Evolutionary conservation across 305 asterid species (phyloP).

Genomic region (Vinca major): DNA sequence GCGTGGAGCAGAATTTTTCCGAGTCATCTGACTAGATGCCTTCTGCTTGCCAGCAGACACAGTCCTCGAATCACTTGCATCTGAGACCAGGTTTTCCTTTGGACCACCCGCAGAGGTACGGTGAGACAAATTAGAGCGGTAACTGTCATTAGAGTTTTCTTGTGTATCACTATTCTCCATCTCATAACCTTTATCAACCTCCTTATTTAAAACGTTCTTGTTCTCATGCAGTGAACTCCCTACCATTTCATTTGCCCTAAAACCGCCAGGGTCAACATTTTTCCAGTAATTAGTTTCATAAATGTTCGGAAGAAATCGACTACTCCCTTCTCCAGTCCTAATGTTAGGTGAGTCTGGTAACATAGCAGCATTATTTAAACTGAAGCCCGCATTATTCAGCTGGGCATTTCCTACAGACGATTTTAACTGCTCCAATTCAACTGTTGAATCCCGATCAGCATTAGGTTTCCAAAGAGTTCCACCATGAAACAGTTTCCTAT

Average conservation of each 20-base stretch:
- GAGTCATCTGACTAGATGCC: constrained; percentile 39
- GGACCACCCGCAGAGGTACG: constrained; percentile 44
- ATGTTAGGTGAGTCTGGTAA: constrained; percentile 27
- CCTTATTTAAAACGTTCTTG: constrained; percentile 31
- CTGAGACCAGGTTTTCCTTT: constrained; percentile 43
- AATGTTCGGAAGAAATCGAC: constrained; percentile 36
- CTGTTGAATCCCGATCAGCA: constrained; percentile 30
- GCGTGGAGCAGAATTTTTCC: constrained; percentile 39
- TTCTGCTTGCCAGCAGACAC: constrained; percentile 49
- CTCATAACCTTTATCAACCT: constrained; percentile 33
- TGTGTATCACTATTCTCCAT: constrained; percentile 35
- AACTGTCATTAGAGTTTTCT: constrained; percentile 69
- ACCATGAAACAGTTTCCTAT: constrained; percentile 39
- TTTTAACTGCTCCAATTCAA: constrained; percentile 29
- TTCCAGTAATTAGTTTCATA: constrained; percentile 51
- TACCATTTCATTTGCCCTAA: constrained; percentile 37
- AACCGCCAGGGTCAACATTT: constrained; percentile 33
- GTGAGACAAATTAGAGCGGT: constrained; percentile 53
- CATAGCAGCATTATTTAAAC: constrained; percentile 35
- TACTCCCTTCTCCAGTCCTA: constrained; percentile 33
- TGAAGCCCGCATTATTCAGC: constrained; percentile 34
- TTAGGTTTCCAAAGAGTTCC: constrained; percentile 39
- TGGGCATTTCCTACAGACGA: constrained; percentile 29
- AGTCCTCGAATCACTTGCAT: constrained; percentile 45
- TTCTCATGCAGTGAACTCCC: constrained; percentile 37